Evolutionary conservation across 2,329 filamentous ascomycete species (phyloP).

Genomic region (Parafenestella ontariensis): DNA sequence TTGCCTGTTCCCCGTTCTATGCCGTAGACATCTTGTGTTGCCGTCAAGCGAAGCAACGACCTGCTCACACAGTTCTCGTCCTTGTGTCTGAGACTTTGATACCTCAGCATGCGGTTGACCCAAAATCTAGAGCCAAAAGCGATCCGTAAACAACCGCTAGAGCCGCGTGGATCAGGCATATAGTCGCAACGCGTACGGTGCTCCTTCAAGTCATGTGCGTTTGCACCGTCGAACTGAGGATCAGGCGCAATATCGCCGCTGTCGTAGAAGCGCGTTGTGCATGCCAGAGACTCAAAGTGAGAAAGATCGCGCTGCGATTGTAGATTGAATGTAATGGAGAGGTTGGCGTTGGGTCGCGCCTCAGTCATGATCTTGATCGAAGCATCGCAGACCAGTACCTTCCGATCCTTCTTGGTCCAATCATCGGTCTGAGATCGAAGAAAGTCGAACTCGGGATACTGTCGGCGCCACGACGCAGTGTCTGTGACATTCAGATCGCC

Average conservation of each 20-base stretch:
- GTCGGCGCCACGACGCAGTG: constrained; percentile 39
- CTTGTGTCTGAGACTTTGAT: constrained; percentile 29
- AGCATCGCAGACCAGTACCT: constrained; percentile 51
- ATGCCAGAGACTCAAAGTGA: constrained; percentile 37
- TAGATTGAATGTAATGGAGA: constrained; percentile 44
- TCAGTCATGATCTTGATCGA: constrained; percentile 51
- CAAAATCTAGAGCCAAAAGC: constrained; percentile 55
- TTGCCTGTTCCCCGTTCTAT: constrained; percentile 32
- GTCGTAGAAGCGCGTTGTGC: constrained; percentile 46
- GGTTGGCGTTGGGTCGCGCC: constrained; percentile 42
- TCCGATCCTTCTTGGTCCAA: constrained; percentile 33
- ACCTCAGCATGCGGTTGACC: constrained; percentile 46
- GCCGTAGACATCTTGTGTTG: constrained; percentile 53
- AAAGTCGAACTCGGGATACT: constrained; percentile 43
- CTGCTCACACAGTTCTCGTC: constrained; percentile 37
- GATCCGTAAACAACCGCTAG: constrained; percentile 34
- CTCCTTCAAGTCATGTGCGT: constrained; percentile 28
- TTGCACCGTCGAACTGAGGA: constrained; percentile 27
- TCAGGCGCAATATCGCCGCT: constrained; percentile 31
- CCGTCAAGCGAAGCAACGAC: constrained; percentile 48
- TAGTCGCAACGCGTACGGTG: constrained; percentile 32
- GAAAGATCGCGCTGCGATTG: constrained; percentile 43
- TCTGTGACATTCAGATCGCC: constrained; percentile 43
- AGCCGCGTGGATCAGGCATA: constrained; percentile 16
- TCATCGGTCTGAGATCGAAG: constrained; percentile 25